Base-by-base conservation (phyloP, 441 rosid species). In the Cnidoscolus chayamansa region DNA sequence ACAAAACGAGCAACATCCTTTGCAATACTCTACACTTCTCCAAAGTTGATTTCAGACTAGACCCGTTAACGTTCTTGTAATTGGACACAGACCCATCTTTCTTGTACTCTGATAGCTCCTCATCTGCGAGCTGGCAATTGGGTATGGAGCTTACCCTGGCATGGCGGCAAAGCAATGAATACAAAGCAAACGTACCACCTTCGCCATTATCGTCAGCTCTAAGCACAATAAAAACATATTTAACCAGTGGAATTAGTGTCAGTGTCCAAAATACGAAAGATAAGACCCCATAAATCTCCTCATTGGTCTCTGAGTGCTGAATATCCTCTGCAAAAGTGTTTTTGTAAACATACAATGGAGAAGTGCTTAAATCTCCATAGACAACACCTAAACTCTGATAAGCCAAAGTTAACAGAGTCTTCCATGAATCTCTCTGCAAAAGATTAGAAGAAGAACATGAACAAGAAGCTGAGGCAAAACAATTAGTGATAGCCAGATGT, bases 371-470 rank as follows among this genome's bases (percentile, higher is more conserved):
- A 86, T 92, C 98, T 70, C 98, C 98, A 60, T 92, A 92, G 1
- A 90, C 98, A 5, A 92, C 97, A 4, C 98, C 98, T 48, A 92
- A 80, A 80, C 98, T 92, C 72, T 92, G 97, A 76, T 83, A 92
- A 2, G 97, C 97, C 73, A 92, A 79, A 78, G 88, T 86, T 68
- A 92, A 81, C n/a, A 92, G 87, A 35, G 96, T 90, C 83, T 78
- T 86, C 97, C 97, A 92, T 25, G 97, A 89, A 72, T 92, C 88
- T 74, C 79, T 87, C 97, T 92, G 87, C 85, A 78, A 75, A 3
- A 13, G n/a, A 60, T 15, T 7, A 71, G 45, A 74, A 48, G 49
- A 67, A 10, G 1, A 59, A 37, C 25, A 49, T 8, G 51, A 19
- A 16, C 31, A 64, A 40, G 54, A 55, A 65, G 43, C 25, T 17